phyloP scores from a whole-genome alignment of 2,329 filamentous ascomycete genomes.

The Stemphylium beticola region DNA sequence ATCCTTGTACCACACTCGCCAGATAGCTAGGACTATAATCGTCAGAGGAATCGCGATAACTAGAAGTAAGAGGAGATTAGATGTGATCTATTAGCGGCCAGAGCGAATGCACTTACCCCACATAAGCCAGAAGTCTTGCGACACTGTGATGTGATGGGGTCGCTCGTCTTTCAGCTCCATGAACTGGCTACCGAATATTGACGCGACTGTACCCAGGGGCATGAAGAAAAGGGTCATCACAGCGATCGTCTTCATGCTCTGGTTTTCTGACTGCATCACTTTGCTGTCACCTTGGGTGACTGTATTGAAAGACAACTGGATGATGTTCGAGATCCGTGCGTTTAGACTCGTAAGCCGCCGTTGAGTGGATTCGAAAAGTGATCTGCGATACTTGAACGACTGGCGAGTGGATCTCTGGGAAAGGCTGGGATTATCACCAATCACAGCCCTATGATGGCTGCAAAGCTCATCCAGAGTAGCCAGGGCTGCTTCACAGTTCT shows the following conservation, averaged over 20 bases:
- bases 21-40: constrained; percentile 17
- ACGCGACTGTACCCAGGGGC: constrained; percentile 46
- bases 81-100: neutral
- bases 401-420: constrained; percentile 20
- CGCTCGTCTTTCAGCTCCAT: constrained; percentile 30
- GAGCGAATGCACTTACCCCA: constrained; percentile 17
- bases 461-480: constrained; percentile 35
- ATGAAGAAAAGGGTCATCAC: constrained; percentile 54
- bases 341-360: constrained; percentile 45
- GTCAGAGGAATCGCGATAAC: constrained; percentile 35
- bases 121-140: constrained; percentile 40
- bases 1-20: constrained; percentile 32
- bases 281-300: constrained; percentile 49
- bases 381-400: constrained; percentile 39
- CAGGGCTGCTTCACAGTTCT: constrained; percentile 42
- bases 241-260: constrained; percentile 56
- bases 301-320: constrained; percentile 50
- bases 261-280: constrained; percentile 47
- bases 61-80: neutral
- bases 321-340: constrained; percentile 47
- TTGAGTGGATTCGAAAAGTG: constrained; percentile 44
- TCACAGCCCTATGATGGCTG: constrained; percentile 22
- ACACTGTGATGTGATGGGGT: constrained; percentile 28
- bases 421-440: constrained; percentile 7
- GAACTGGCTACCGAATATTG: constrained; percentile 41